phyloP scores from a whole-genome alignment of 257 asterid genomes.

The Osmanthus fragrans region DNA sequence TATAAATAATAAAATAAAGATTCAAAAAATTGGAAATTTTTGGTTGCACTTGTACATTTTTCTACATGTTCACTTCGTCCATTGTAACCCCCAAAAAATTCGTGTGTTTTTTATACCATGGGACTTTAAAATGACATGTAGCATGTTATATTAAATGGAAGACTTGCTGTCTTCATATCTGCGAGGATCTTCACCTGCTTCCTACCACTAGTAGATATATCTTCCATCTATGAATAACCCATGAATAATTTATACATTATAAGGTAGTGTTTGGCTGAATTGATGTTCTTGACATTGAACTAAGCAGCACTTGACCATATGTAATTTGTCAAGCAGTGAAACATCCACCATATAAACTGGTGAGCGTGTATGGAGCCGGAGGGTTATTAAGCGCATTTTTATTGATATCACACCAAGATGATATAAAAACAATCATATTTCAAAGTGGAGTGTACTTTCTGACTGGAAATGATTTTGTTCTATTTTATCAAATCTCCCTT shows the following conservation, averaged over 20 bases:
- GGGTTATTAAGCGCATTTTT: neutral
- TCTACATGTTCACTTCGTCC: too few relatives aligned
- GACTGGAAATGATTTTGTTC: neutral
- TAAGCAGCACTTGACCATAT: neutral
- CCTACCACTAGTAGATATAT: neutral
- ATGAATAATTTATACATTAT: neutral
- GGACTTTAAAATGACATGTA: too few relatives aligned
- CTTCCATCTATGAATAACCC: neutral
- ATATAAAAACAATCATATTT: neutral
- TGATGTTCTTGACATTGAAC: neutral
- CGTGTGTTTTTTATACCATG: too few relatives aligned
- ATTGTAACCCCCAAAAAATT: too few relatives aligned
- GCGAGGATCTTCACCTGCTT: neutral
- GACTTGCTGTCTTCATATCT: neutral
- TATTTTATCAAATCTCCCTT: neutral
- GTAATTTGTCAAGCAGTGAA: neutral
- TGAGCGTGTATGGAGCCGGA: neutral
- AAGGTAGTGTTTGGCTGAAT: neutral
- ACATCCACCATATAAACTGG: neutral
- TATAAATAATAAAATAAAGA: too few relatives aligned
- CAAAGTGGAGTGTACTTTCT: neutral
- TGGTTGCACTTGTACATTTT: too few relatives aligned
- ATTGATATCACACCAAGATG: neutral
- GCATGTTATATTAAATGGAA: too few relatives aligned
- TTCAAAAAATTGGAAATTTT: too few relatives aligned